phyloP scores from a whole-genome alignment of 257 asterid genomes.

The Leptodermis oblonga region DNA sequence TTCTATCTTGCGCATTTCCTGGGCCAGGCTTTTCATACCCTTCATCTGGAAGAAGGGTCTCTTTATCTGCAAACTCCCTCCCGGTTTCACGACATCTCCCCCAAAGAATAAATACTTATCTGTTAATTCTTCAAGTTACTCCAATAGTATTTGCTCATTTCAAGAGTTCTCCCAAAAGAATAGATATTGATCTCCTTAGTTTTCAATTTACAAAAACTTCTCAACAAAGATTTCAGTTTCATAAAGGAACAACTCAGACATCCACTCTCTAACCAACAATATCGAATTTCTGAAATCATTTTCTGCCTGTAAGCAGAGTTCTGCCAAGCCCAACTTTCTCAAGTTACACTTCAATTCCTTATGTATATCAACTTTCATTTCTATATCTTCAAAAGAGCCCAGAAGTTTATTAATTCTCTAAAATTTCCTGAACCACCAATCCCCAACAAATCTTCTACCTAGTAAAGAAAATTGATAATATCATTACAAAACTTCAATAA shows the following conservation, averaged over 20 bases:
- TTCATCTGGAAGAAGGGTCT: background rate
- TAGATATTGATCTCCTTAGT: background rate
- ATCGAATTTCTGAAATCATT: background rate
- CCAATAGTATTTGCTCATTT: too few species aligned
- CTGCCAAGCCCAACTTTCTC: background rate
- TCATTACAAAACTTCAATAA: background rate
- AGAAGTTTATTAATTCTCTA: background rate
- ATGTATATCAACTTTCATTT: background rate
- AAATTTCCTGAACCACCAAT: background rate
- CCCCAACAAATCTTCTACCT: too few species aligned
- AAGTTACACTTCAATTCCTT: background rate
- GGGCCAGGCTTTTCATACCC: background rate
- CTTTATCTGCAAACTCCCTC: background rate
- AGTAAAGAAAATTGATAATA: too few species aligned
- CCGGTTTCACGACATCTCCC: background rate
- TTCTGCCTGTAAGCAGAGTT: conserved; percentile 1
- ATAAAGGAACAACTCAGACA: background rate
- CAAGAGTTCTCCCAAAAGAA: background rate
- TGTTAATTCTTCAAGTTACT: background rate
- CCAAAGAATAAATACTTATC: background rate
- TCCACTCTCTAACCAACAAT: background rate
- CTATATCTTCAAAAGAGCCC: background rate
- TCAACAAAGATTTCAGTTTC: background rate
- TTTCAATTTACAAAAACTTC: background rate
- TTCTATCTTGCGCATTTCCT: background rate